These are phyloP conservation scores for Dothideomycetidae sp. DNA, from an alignment of 2,329 filamentous ascomycete species.

Conservation along the genomic window DNA sequence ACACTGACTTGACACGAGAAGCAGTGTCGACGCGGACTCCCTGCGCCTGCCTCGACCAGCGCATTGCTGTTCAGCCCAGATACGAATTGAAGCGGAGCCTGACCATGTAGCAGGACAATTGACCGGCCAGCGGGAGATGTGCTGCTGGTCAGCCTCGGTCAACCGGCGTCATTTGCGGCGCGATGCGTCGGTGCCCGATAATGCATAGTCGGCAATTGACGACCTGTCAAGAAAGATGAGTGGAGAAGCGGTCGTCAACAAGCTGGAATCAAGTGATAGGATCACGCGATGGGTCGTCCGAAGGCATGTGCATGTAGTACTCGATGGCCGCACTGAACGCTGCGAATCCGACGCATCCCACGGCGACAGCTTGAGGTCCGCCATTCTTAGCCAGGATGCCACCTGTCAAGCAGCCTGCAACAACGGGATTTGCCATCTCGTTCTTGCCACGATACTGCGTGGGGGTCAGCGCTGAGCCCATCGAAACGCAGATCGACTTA, in stretches of 20 bases:
- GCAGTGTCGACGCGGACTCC: no score
- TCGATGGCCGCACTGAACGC: slow-evolving; percentile 88
- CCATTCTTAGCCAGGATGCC: slow-evolving; percentile 75
- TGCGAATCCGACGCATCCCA: slow-evolving; percentile 87
- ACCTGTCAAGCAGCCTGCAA: slow-evolving; percentile 81
- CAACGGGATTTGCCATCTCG: slow-evolving; percentile 74
- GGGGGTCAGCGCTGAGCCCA: not conserved
- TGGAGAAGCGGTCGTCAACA: not conserved
- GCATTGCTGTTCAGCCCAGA: no score
- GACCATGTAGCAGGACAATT: no score
- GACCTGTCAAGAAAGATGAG: not conserved
- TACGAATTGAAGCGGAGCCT: no score
- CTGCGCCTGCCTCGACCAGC: no score
- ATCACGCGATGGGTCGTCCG: slow-evolving; percentile 22
- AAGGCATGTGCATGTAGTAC: slow-evolving; percentile 69
- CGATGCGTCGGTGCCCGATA: no score
- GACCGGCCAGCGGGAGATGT: no score
- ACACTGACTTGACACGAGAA: no score
- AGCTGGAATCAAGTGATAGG: slow-evolving; percentile 23
- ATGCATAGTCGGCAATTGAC: no score
- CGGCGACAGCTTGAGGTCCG: slow-evolving; percentile 73
- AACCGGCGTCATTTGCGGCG: no score
- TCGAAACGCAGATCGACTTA: slow-evolving; percentile 14
- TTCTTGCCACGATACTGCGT: slow-evolving; percentile 65
- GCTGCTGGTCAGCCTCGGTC: no score